A percentile compares a stretch with the other conserved stretches of the same genome.
phyloP scores from a whole-genome alignment of 2,329 filamentous ascomycete genomes.

The Venturia asperata region DNA sequence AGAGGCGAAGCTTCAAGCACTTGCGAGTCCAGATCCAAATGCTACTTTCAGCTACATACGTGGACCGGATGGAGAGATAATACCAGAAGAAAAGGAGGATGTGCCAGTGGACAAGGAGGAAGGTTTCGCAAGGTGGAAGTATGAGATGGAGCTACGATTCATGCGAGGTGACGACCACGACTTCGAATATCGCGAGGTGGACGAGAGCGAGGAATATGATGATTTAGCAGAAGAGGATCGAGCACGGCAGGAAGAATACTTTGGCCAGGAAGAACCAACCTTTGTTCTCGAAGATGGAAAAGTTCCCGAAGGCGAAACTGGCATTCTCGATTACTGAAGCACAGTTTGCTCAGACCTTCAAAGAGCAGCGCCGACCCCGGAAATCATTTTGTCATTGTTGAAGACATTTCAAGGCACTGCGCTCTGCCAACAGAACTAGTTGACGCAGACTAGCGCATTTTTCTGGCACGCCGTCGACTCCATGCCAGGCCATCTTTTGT shows the following conservation, averaged over 20 bases:
- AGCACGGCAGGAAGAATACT: constrained; percentile 68
- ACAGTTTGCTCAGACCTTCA: background rate
- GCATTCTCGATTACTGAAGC: constrained; percentile 41
- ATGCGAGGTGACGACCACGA: constrained; percentile 67
- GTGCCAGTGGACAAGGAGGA: constrained; percentile 55
- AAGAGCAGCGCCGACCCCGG: no score
- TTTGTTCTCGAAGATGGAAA: constrained; percentile 39
- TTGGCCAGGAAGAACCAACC: constrained; percentile 68
- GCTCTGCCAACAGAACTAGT: no score
- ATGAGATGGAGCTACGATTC: constrained; percentile 68
- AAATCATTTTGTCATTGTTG: no score
- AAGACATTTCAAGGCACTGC: no score
- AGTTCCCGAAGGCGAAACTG: constrained; percentile 39
- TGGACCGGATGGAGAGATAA: constrained; percentile 49
- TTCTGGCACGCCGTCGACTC: no score
- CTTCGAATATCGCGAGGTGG: constrained; percentile 68
- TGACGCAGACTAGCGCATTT: no score
- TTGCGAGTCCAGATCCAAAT: constrained; percentile 48
- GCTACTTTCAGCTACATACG: constrained; percentile 45
- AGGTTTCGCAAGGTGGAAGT: constrained; percentile 61
- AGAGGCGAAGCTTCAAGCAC: constrained; percentile 63
- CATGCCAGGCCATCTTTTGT: no score
- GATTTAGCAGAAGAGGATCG: constrained; percentile 51
- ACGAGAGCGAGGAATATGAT: constrained; percentile 66
- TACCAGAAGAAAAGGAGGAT: constrained; percentile 52